A percentile compares a stretch with the other conserved stretches of the same genome.
phyloP scores from a whole-genome alignment of 768 basidiomycete species.

The Podaxis sp. region DNA sequence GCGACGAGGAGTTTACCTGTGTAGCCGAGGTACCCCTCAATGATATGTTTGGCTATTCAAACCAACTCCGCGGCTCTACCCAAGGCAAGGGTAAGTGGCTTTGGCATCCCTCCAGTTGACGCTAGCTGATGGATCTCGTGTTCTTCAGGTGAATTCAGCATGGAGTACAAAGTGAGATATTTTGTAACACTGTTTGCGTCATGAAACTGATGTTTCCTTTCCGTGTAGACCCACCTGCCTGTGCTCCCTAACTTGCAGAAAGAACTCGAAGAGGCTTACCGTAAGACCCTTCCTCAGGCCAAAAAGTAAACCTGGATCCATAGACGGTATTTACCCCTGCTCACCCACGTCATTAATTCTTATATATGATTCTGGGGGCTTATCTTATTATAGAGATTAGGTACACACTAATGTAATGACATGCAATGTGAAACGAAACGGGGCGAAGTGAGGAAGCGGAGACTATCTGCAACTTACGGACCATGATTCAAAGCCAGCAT shows the following conservation, averaged over 20 bases:
- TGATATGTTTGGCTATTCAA: slow-evolving; percentile 99
- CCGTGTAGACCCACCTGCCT: slow-evolving; percentile 66
- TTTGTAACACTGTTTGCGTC: neutral
- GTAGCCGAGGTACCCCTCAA: slow-evolving; percentile 91
- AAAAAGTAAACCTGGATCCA: slow-evolving; percentile 57
- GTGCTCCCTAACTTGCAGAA: slow-evolving; percentile 86
- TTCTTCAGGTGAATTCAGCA: slow-evolving; percentile 11
- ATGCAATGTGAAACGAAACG: neutral
- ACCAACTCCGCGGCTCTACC: slow-evolving; percentile 87
- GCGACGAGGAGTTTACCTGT: slow-evolving; percentile 95
- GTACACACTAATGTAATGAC: slow-evolving; percentile 2
- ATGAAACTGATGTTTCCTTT: slow-evolving; percentile 5
- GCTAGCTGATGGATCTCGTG: slow-evolving; percentile 48
- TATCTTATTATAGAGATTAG: slow-evolving; percentile 2
- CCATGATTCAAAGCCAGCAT: neutral
- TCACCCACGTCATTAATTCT: neutral
- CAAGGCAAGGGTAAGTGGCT: slow-evolving; percentile 90
- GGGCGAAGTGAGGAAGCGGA: neutral
- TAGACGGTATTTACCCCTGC: slow-evolving; percentile 5
- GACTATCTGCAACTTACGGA: neutral
- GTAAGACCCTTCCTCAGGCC: slow-evolving; percentile 66
- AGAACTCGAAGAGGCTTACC: slow-evolving; percentile 85
- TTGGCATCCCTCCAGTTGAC: slow-evolving; percentile 43
- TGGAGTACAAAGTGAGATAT: slow-evolving; percentile 14
- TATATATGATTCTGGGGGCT: slow-evolving; percentile 4